Evolutionary conservation across 2,329 filamentous ascomycete genomes (phyloP), one percentile per base, ranked within the genome.

Genomic region (Aspergillus intermedius): DNA sequence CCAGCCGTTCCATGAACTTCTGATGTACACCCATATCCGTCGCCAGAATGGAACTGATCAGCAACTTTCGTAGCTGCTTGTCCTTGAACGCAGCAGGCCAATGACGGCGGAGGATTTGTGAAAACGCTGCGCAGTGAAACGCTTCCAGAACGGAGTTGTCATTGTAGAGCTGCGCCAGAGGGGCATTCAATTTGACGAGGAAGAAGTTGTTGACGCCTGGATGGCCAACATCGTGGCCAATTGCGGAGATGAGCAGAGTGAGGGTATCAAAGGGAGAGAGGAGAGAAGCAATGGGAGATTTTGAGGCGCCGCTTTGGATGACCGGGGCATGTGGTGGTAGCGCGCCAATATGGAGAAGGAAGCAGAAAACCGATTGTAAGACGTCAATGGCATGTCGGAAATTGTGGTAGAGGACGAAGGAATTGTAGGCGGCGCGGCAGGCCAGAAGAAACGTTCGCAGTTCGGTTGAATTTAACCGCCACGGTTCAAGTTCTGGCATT

Each of bases 151-250:
- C 93, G 1, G 93, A 97, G 48, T 88, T 87, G 67, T 98, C 93
- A 63, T 97, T 97, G 74, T 97, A 98, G 12, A 97, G 77, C 67
- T 96, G 91, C 10, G 93, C 93, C 23, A 98, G 75, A 1, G 93
- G 91, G 15, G 93, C 88, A 64, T 96, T 95, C 28, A 96, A 79
- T 28, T 88, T 90, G 15, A 95, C 84, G 4, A 98, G 76, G 64
- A 98, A 98, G 25, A 91, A 90, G 65, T 98, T 98, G 73, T 97
- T 98, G 61, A 98, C 93, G 48, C 93, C 93, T 0, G 93, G 93
- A 65, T 98, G 93, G 19, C 93, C 93, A 35, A 97, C 93, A 65
- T 98, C 93, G 60, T 98, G 93, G 39, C 93, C 93, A 61, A 98
- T 94, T n/a, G 93, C 93, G 7, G 91, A 91, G 55, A 97, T 86